A percentile compares a stretch with the other conserved stretches of the same genome.
Evolutionary conservation across 768 basidiomycete genomes (phyloP).

Genomic region (Lactarius akahatsu): DNA sequence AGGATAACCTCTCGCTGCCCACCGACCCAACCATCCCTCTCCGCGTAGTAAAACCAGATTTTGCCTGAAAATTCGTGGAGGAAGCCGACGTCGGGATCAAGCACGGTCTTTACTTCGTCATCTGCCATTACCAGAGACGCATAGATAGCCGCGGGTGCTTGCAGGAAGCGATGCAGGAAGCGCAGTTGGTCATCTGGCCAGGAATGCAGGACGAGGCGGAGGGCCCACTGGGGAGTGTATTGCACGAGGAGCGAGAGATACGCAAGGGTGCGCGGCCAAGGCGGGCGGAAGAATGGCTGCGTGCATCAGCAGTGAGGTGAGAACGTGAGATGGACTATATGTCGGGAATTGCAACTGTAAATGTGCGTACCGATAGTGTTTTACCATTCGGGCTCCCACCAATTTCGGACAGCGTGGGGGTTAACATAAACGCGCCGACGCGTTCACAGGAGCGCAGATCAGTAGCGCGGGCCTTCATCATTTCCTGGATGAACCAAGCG

Average conservation of each 20-base stretch:
- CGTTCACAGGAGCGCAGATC: slow-evolving; percentile 38
- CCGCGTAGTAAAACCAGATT: slow-evolving; percentile 59
- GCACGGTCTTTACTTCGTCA: slow-evolving; percentile 67
- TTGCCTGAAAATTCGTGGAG: slow-evolving; percentile 41
- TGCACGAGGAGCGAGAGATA: slow-evolving; percentile 45
- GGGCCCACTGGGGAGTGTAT: slow-evolving; percentile 41
- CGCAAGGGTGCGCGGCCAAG: slow-evolving; percentile 46
- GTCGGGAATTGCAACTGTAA: neutral
- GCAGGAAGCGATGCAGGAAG: slow-evolving; percentile 50
- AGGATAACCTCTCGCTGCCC: slow-evolving; percentile 46
- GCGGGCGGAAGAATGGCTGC: slow-evolving; percentile 50
- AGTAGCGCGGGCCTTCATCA: slow-evolving; percentile 57
- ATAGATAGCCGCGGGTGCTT: slow-evolving; percentile 50
- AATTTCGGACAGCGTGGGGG: slow-evolving; percentile 69
- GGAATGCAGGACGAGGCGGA: slow-evolving; percentile 46
- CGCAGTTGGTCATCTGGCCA: slow-evolving; percentile 51
- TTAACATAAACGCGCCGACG: slow-evolving; percentile 55
- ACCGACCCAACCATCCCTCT: slow-evolving; percentile 69
- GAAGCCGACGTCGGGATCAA: slow-evolving; percentile 48
- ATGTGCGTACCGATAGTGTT: slow-evolving; percentile 50
- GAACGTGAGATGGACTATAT: neutral
- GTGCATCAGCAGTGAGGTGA: neutral
- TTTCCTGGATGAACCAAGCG: slow-evolving; percentile 59
- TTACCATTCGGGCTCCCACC: slow-evolving; percentile 62
- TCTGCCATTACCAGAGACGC: slow-evolving; percentile 60